Percentiles rank a stretch among this genome's conserved stretches.
These are phyloP conservation scores for Aquilaria sinensis DNA, from an alignment of 345 rosid genomes.

Conservation along the genomic window DNA sequence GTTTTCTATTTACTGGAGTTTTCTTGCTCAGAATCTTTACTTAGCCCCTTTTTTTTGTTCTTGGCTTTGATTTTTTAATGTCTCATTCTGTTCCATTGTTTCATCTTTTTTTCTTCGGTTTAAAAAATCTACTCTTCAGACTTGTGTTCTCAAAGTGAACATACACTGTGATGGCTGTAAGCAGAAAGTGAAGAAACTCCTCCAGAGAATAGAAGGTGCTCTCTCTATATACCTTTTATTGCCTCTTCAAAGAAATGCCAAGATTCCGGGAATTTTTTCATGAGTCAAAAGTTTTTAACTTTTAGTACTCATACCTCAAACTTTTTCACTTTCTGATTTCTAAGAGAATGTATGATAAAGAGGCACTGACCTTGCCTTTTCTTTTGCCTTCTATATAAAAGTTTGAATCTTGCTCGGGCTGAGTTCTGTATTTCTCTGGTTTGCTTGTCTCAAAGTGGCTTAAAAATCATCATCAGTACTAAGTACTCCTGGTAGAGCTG, in stretches of 20 bases:
- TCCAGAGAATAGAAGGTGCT: conserved; percentile 81
- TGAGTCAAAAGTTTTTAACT: not conserved
- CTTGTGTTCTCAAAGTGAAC: conserved; percentile 67
- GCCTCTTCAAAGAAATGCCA: not conserved
- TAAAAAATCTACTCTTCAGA: conserved; percentile 27
- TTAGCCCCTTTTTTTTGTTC: not conserved
- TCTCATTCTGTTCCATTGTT: conserved; percentile 4
- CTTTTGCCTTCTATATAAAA: too few relatives aligned
- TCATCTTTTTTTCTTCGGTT: not conserved
- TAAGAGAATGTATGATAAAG: conserved; percentile 4
- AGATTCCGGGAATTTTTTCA: not conserved
- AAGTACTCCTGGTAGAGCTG: too few relatives aligned
- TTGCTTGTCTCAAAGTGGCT: too few relatives aligned
- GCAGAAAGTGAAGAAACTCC: conserved; percentile 76
- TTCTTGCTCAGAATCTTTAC: conserved; percentile 4
- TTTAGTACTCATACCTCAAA: not conserved
- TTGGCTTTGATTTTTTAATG: not conserved
- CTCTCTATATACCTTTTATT: not conserved
- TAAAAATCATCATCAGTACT: not conserved
- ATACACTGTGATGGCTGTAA: conserved; percentile 86
- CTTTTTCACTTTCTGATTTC: conserved; percentile 8
- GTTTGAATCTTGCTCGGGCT: too few relatives aligned
- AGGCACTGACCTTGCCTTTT: too few relatives aligned
- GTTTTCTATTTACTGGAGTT: conserved; percentile 5
- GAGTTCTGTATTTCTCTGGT: too few relatives aligned